Evolutionary conservation across 768 basidiomycete species (phyloP), one percentile per base, ranked within the genome.

Genomic region (Hemileccinum impolitum): DNA sequence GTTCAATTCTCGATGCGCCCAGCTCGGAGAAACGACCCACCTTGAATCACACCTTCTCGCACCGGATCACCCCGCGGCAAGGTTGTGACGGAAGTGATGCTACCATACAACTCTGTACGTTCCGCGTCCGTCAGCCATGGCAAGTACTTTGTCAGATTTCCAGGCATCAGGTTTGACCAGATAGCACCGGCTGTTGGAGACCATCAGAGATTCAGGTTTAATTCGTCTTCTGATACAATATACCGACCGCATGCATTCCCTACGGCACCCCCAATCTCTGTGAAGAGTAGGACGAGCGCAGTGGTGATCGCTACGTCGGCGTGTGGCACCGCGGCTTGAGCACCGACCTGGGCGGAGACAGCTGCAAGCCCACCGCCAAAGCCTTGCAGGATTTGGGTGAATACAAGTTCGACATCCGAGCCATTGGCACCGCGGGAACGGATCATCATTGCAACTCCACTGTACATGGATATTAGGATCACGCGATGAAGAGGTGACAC

Each of bases 351-450:
- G 1, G 74, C 64, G 5, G 78, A 61, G 36, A 81, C 69, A 8
- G 77, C 76, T 3, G 85, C 84, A 48, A 89, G 74, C 14, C 86
- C 87, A 13, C 87, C 87, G 15, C 87, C 87, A 9, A 83, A 68
- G 40, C 87, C 87, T 67, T 88, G 87, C 14, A 90, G 71, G 43
- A 88, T 65, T 56, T 90, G 87, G 18, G 77, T 80, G 67, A 78
- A 72, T 4, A 88, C 81, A 25, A 88, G 72, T 53, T 80, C 78
- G 2, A 72, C 73, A 30, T 75, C 72, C 28, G 73, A 77, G 0
- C 72, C 78, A 31, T 79, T 69, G 3, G 83, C 78, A 13, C 85
- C 85, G 15, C 82, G 77, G 5, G 85, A 82, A 57, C 79, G 78
- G 52, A 89, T 78, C 86, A 87, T 88, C 21, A 86, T 66, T 9